Evolutionary conservation across 352 stramenopile genomes (phyloP).

Genomic region (Phytophthora fragariae): DNA sequence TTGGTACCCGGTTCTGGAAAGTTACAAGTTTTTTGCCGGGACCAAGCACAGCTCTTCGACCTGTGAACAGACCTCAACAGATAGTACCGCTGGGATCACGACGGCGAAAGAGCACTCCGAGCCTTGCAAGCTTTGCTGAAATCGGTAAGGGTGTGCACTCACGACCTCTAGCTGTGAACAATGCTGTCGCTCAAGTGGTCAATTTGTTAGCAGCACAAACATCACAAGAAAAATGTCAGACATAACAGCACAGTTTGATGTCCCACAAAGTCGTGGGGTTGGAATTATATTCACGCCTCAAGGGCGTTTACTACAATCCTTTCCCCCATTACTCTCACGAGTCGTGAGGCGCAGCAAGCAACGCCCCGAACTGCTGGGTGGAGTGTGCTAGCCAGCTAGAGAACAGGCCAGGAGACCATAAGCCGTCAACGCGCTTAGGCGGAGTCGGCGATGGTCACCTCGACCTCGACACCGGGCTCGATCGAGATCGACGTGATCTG

Average conservation of each 20-base stretch:
- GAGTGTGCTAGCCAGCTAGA: slow-evolving; percentile 12
- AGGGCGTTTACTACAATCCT: slow-evolving; percentile 34
- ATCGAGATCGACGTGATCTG: slow-evolving; percentile 99
- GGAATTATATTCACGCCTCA: slow-evolving; percentile 43
- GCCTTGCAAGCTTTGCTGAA: too few species aligned
- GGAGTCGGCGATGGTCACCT: slow-evolving; percentile 97
- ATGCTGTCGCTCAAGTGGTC: too few species aligned
- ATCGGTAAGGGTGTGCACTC: too few species aligned
- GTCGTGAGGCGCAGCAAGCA: slow-evolving; percentile 20
- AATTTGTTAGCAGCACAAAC: background rate
- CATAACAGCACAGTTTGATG: slow-evolving; percentile 16
- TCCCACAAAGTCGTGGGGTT: slow-evolving; percentile 45
- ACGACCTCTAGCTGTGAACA: too few species aligned
- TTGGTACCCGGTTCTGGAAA: too few species aligned
- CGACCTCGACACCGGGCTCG: slow-evolving; percentile 98
- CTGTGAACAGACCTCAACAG: too few species aligned
- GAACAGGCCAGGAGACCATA: slow-evolving; percentile 5
- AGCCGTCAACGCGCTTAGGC: slow-evolving; percentile 55
- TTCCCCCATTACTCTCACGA: slow-evolving; percentile 38
- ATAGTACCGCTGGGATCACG: too few species aligned
- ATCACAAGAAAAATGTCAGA: background rate
- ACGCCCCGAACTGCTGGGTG: slow-evolving; percentile 11
- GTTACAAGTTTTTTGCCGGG: too few species aligned
- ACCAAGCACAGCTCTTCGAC: too few species aligned
- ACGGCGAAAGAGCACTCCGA: too few species aligned